Percentiles rank a stretch among this genome's conserved stretches.
phyloP scores from a whole-genome alignment of 257 asterid species.

The Coffea canephora region DNA sequence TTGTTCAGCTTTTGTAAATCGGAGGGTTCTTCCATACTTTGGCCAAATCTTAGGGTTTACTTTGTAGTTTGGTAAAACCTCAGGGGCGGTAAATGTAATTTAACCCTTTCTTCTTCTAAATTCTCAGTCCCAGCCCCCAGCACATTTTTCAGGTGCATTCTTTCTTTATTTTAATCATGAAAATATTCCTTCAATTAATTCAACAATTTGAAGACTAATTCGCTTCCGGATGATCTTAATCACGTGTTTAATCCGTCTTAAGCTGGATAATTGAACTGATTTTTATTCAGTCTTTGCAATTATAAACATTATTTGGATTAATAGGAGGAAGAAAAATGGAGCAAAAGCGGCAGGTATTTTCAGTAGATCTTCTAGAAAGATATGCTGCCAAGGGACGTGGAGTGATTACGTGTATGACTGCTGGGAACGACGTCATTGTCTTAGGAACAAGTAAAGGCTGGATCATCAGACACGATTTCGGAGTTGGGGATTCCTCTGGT shows the following conservation, averaged over 20 bases:
- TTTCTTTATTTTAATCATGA: too few relatives aligned
- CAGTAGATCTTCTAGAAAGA: constrained; percentile 90
- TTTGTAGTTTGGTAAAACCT: too few relatives aligned
- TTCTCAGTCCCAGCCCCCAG: too few relatives aligned
- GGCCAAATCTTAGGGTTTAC: too few relatives aligned
- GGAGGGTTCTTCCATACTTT: too few relatives aligned
- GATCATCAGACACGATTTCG: constrained; percentile 93
- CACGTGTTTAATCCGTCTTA: neutral
- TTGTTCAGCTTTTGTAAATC: too few relatives aligned
- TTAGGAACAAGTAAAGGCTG: constrained; percentile 94
- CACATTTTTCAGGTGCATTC: neutral
- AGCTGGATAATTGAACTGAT: too few relatives aligned
- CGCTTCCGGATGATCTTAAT: neutral
- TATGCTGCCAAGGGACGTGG: constrained; percentile 92
- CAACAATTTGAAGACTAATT: neutral
- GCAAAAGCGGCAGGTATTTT: constrained; percentile 66
- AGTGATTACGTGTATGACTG: constrained; percentile 86
- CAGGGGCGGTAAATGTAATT: too few relatives aligned
- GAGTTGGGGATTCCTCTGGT: constrained; percentile 85
- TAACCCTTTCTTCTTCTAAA: too few relatives aligned
- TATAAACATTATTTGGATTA: neutral
- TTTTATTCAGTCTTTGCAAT: too few relatives aligned
- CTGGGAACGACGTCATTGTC: constrained; percentile 89
- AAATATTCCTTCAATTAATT: too few relatives aligned
- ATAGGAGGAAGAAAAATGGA: constrained; percentile 38